Base-by-base conservation (phyloP, 1,284 basidiomycete genomes). In the Ustilago shanxiensis region DNA sequence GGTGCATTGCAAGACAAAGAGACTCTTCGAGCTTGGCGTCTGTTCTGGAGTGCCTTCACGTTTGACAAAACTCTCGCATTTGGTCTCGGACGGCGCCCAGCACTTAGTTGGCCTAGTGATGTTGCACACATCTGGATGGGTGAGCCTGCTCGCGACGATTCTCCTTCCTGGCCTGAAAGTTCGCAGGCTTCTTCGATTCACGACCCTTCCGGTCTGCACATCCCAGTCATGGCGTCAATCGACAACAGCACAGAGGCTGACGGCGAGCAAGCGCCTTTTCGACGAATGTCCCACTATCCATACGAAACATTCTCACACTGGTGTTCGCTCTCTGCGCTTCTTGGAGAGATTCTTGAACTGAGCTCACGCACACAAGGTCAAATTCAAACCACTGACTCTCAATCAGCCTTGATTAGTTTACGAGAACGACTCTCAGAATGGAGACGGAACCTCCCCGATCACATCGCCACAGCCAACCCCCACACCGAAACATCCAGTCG, bases 1-100 rank as follows among this genome's bases (percentile, higher is more conserved):
- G 31, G 31, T 33, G 31, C 31, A 4, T 28, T 55, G 10, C 35
- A 41, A 22, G 37, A 55, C 18, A 33, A 22, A 44, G 53, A 55
- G 16, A 41, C 53, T 24, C 53, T 33, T 8, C 33, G 53, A 22
- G 53, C 53, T 3, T 55, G 53, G 53, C 53, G 53, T 24, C 28
- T 55, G 53, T 55, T 55, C 53, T 55, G 53, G 53, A 55, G 53
- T 35, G 37, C 22, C 35, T 26, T 55, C 3, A 55, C 53, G 24
- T 55, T 55, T 55, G 53, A 55, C 35, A 55, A 55, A 35, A 55
- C 53, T 6, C 22, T 55, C 24, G 53, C 53, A 14, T 55, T 55
- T 28, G 53, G 53, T 24, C 53, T 55, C 14, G 53, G 53, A 24
- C 53, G 53, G 24, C 37, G 41, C 39, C 53, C 53, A 2, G 53